A percentile compares a stretch with the other conserved stretches of the same genome.
phyloP scores from a whole-genome alignment of 192 early-diverging fungal genomes.

The Backusella macrospora region DNA sequence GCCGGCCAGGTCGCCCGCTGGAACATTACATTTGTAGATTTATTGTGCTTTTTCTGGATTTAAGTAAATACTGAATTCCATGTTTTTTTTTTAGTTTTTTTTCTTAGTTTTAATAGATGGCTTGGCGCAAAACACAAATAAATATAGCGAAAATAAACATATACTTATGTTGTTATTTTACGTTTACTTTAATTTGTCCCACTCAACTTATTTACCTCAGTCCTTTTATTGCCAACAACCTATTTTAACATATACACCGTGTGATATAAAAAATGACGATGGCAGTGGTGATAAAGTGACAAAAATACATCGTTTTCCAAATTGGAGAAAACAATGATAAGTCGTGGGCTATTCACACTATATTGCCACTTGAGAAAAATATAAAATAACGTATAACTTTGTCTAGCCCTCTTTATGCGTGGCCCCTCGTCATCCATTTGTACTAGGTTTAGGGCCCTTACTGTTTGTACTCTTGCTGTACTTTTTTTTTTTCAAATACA shows the following conservation, averaged over 20 bases:
- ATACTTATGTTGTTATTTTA: not conserved
- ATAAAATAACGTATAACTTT: not conserved
- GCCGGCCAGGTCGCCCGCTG: not conserved
- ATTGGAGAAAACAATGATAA: not conserved
- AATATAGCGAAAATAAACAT: not conserved
- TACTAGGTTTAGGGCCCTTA: constrained; percentile 8
- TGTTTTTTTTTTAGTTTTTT: not conserved
- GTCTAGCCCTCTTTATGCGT: constrained; percentile 3
- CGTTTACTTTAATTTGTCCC: not conserved
- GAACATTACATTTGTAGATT: not conserved
- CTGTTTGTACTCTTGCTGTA: not conserved
- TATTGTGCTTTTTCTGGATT: not conserved
- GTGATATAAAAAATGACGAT: not conserved
- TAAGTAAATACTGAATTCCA: not conserved
- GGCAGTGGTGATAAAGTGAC: not conserved
- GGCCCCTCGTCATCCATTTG: constrained; percentile 4
- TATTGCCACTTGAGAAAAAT: constrained; percentile 4
- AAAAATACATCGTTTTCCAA: constrained; percentile 9
- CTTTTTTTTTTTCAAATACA: not conserved
- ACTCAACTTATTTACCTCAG: not conserved
- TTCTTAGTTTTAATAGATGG: not conserved
- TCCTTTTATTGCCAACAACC: not conserved
- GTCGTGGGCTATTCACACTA: not conserved
- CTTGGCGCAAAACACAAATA: not conserved
- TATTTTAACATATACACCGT: not conserved